Conservation (phyloP, 225 moss, liverwort and hornwort species). For the Neckera pumila region DNA sequence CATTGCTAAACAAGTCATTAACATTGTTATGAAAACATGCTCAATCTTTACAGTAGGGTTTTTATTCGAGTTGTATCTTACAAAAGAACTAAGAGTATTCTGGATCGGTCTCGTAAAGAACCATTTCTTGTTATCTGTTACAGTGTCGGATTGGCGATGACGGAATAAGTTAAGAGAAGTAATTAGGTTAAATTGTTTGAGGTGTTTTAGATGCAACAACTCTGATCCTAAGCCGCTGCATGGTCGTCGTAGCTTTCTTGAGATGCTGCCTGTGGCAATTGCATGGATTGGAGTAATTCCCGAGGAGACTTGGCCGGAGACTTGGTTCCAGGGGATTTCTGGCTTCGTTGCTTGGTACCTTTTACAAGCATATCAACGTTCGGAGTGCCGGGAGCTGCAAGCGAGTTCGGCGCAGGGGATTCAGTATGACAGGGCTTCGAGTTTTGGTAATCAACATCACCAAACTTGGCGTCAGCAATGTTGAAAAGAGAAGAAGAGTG, state of each 20-base stretch:
- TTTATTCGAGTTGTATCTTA: background rate
- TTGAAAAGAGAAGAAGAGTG: slow-evolving; percentile 4
- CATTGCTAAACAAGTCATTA: background rate
- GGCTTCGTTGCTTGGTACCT: background rate
- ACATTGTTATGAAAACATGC: background rate
- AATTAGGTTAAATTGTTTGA: background rate
- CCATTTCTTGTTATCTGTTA: background rate
- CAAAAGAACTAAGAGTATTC: background rate
- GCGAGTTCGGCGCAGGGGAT: background rate
- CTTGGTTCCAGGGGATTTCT: background rate
- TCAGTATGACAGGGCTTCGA: background rate
- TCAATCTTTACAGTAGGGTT: background rate
- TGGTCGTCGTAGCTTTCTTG: background rate
- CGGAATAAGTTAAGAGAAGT: background rate
- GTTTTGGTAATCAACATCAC: background rate
- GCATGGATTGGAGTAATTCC: background rate
- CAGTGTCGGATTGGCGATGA: background rate
- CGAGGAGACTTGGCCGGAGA: slow-evolving; percentile 7
- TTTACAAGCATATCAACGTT: background rate
- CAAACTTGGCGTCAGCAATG: slow-evolving; percentile 1
- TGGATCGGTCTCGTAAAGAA: background rate
- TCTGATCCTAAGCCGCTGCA: background rate
- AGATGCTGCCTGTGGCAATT: background rate
- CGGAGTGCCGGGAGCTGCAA: background rate
- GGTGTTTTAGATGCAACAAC: background rate